Base-by-base conservation (phyloP, 352 stramenopile genomes). In the Halophytophthora batemanensis region DNA sequence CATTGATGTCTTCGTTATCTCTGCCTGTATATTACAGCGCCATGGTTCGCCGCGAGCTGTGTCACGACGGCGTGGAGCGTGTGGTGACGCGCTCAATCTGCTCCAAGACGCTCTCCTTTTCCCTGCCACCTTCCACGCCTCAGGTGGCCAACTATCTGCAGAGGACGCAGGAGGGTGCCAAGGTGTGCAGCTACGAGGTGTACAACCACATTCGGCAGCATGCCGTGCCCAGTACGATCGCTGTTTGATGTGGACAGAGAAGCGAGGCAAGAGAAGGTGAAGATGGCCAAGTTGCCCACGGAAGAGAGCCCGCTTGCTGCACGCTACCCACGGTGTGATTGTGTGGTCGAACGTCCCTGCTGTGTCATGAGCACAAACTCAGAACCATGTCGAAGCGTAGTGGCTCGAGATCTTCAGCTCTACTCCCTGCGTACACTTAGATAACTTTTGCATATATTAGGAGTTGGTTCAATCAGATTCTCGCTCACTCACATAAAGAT, bases 161-260 rank as follows among this genome's bases (percentile, higher is more conserved):
- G 34, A 57, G 50, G n/a, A 53, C 62, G 2, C 43, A 59, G 19
- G 29, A 59, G 19, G 66, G 66, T 13, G 54, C 56, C 21, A 66
- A 54, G 18, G 17, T 68, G 28, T 86, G 72, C 23, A 73, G 75
- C 25, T 59, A 63, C 6, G 18, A 57, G 10, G 66, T 85, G 15
- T 80, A 73, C 53, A 65, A 77, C 22, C 58, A 64, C 12, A 78
- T 87, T 56, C 59, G 46, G 10, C 13, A 66, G n/a, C 62, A 71
- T 6, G 59, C 64, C 8, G 33, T 37, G 22, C 22, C 33, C 8
- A 22, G 28, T 21, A 52, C 44, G 37, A 12, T 57, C 46, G 33
- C 51, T 12, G 58, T 66, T 15, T 66, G 36, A 50, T 31, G 25
- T 8, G n/a, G n/a, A n/a, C n/a, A n/a, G n/a, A n/a, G n/a, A n/a